Evolutionary conservation across 2,329 filamentous ascomycete species (phyloP).

Genomic region (Calonectria pseudoturangicola): DNA sequence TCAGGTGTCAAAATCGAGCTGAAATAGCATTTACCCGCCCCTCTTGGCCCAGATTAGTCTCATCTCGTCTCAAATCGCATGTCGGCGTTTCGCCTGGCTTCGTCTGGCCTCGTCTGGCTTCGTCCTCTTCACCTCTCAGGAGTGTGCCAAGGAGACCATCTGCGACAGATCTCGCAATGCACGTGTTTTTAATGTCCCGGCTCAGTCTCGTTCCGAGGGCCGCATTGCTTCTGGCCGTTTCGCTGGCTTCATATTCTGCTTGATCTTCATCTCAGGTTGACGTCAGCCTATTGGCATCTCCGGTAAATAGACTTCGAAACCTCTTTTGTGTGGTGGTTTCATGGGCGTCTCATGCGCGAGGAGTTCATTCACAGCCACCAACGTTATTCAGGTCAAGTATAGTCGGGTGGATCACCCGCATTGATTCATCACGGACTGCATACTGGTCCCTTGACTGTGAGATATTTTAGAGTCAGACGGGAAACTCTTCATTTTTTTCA

Average conservation of each 20-base stretch:
- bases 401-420: slow-evolving; percentile 35
- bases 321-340: slow-evolving; percentile 23
- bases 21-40: slow-evolving; percentile 16
- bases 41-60: slow-evolving; percentile 23
- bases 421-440: slow-evolving; percentile 23
- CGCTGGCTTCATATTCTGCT: slow-evolving; percentile 12
- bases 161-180: slow-evolving; percentile 25
- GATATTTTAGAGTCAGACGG: neutral
- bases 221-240: slow-evolving; percentile 32
- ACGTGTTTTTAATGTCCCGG: slow-evolving; percentile 25
- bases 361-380: slow-evolving; percentile 4
- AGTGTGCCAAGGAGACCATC: slow-evolving; percentile 13
- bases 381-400: slow-evolving; percentile 27
- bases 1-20: slow-evolving; percentile 1
- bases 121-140: slow-evolving; percentile 12
- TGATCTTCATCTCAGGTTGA: slow-evolving; percentile 27
- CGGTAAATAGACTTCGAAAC: slow-evolving; percentile 5
- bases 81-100: slow-evolving; percentile 17
- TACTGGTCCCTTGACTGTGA: slow-evolving; percentile 10
- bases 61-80: slow-evolving; percentile 18
- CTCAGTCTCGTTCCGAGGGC: slow-evolving; percentile 37
- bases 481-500: neutral
- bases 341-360: slow-evolving; percentile 32
- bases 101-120: neutral
- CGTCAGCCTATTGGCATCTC: slow-evolving; percentile 25